A percentile compares a stretch with the other conserved stretches of the same genome.
phyloP scores from a whole-genome alignment of 2,329 filamentous ascomycete genomes.

The Didymella lethalis region DNA sequence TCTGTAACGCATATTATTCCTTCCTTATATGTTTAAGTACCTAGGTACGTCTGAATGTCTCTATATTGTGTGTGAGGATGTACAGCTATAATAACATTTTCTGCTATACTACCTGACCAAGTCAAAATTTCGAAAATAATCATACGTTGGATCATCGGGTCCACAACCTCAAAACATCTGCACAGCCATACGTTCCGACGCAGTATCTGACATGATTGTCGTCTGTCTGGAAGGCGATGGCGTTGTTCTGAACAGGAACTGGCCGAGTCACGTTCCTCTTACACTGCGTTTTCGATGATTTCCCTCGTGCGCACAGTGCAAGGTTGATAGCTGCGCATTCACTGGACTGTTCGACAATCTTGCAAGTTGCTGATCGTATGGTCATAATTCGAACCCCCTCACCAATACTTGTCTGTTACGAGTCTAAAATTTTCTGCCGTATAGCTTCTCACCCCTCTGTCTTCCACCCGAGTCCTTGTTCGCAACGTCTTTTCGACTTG shows the following conservation, averaged over 20 bases:
- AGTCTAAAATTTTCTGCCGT: slow-evolving; percentile 34
- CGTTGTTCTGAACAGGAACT: neutral
- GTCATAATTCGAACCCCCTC: neutral
- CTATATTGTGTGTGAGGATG: too few species aligned
- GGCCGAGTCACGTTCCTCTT: neutral
- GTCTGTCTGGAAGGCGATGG: neutral
- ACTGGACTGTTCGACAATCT: neutral
- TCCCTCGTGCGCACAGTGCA: neutral
- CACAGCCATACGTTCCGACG: neutral
- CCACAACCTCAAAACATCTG: neutral
- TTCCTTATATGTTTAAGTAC: too few species aligned
- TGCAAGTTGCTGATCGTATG: neutral
- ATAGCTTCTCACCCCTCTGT: slow-evolving; percentile 38
- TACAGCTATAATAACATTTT: too few species aligned
- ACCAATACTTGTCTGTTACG: slow-evolving; percentile 40
- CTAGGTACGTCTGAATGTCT: too few species aligned
- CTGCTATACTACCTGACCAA: too few species aligned
- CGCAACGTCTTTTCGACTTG: slow-evolving; percentile 32
- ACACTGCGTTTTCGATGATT: neutral
- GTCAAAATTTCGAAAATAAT: too few species aligned
- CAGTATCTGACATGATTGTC: neutral
- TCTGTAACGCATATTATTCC: too few species aligned
- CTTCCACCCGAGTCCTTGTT: slow-evolving; percentile 36
- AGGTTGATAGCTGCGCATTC: neutral
- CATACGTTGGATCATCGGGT: neutral